Evolutionary conservation across 352 stramenopile species (phyloP), one percentile per base, ranked within the genome.

Genomic region (Pythium plurisporium): DNA sequence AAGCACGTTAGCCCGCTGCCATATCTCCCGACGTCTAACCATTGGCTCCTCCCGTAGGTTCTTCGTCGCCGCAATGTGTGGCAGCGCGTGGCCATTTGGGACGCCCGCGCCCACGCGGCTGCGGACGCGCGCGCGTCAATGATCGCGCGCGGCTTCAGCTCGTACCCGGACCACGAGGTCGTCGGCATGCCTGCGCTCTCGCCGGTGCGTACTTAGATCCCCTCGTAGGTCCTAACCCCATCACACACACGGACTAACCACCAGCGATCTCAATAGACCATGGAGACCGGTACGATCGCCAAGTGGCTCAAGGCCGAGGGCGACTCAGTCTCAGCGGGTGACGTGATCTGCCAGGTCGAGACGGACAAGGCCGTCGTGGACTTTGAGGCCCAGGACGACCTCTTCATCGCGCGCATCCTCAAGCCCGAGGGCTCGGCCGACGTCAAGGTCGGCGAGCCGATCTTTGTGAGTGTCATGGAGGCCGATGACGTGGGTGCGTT

Each of bases 321-420:
- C 30, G 88, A 97, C 34, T 74, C 72, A 23, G 98, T 99, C 71
- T 72, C 62, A 20, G 88, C 96, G 0, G 96, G 96, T 23, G 93
- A 98, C 69, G 91, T 98, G 30, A 87, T 99, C 54, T 98, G 92
- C 71, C 83, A 98, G 62, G 96, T 99, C 55, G 96, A 99, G 75
- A 99, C 97, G 2, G 97, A 99, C 82, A 99, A 99, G 82, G 97
- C 97, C 12, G 96, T 96, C n/a, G 96, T 99, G 42, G 96, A 99
- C 74, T 99, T 97, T 69, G 97, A 99, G 73, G 89, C 94, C 10
- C 96, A 98, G 69, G 96, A 99, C 70, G 97, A 99, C 54, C 89
- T 91, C 68, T 90, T 96, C 55, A 66, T 99, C 41, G 96, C 94
- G 52, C 98, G 97, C 77, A 99, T 99, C 66, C 81, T 99, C 43